Evolutionary conservation across 768 basidiomycete genomes (phyloP).

Genomic region (Leccinum pellstonianum): DNA sequence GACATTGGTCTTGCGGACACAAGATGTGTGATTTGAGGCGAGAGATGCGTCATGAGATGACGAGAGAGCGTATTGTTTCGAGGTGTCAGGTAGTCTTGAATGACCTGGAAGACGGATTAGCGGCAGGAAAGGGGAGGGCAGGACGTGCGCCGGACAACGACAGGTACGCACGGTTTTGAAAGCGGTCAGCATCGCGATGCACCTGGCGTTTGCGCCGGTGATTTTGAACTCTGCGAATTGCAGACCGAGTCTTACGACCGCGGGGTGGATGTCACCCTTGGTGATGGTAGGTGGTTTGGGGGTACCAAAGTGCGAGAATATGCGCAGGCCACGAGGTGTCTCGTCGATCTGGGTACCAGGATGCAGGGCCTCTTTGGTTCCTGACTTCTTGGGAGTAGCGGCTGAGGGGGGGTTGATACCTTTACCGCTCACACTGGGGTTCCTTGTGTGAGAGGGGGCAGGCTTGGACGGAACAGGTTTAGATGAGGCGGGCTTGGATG

Average conservation of each 20-base stretch:
- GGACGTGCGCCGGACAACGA: neutral
- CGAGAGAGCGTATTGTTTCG: constrained; percentile 83
- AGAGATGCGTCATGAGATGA: constrained; percentile 89
- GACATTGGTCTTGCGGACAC: constrained; percentile 89
- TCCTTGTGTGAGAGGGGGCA: constrained; percentile 30
- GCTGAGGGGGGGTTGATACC: constrained; percentile 13
- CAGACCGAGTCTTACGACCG: constrained; percentile 80
- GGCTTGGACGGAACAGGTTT: constrained; percentile 20
- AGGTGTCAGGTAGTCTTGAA: constrained; percentile 87
- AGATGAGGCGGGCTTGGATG: constrained; percentile 27
- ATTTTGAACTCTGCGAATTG: constrained; percentile 92
- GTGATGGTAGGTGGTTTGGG: constrained; percentile 53
- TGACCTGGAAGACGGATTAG: constrained; percentile 55
- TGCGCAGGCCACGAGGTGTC: constrained; percentile 61
- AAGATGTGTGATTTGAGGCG: constrained; percentile 89
- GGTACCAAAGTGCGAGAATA: constrained; percentile 84
- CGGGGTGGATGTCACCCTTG: constrained; percentile 90
- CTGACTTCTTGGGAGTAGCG: constrained; percentile 27
- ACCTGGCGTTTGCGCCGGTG: constrained; percentile 92
- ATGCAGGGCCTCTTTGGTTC: constrained; percentile 28
- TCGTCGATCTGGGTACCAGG: constrained; percentile 35
- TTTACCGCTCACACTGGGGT: constrained; percentile 22
- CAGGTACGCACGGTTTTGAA: constrained; percentile 77
- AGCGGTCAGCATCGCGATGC: constrained; percentile 86
- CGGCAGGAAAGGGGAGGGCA: neutral